phyloP scores from a whole-genome alignment of 2,329 filamentous ascomycete genomes.

The Lasiodiplodia sp. region DNA sequence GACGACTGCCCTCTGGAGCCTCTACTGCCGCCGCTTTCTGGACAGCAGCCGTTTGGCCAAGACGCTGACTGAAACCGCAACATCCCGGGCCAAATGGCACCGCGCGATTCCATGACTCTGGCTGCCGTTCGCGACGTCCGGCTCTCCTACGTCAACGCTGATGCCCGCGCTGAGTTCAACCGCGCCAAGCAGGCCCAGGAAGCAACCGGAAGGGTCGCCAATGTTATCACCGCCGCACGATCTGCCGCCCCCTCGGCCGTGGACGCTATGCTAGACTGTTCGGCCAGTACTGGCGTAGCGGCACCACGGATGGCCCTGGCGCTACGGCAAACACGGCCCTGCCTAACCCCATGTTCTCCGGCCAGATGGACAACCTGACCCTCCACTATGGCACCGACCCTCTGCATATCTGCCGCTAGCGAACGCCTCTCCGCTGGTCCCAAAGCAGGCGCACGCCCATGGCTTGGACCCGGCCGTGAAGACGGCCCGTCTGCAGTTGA shows the following conservation, averaged over 20 bases:
- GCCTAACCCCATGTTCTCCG: conserved; percentile 57
- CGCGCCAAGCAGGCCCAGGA: background rate
- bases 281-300: conserved; percentile 41
- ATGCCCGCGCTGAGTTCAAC: background rate
- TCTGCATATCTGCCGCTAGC: conserved; percentile 27
- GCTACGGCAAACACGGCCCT: conserved; percentile 29
- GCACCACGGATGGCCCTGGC: conserved; percentile 34
- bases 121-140: conserved; percentile 52
- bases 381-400: conserved; percentile 62
- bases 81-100: conserved; percentile 55
- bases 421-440: conserved; percentile 28
- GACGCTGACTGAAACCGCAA: conserved; percentile 52
- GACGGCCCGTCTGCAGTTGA: conserved; percentile 54
- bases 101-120: conserved; percentile 56
- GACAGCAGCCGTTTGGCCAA: conserved; percentile 48
- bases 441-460: background rate
- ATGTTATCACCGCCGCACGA: conserved; percentile 27
- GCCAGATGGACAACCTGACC: conserved; percentile 41
- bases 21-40: conserved; percentile 64
- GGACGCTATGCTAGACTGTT: conserved; percentile 32
- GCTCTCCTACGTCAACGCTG: conserved; percentile 41
- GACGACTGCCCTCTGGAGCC: conserved; percentile 59
- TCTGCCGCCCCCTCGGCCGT: conserved; percentile 39
- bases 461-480: conserved; percentile 31
- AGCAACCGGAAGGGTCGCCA: background rate